phyloP scores from a whole-genome alignment of 2,329 filamentous ascomycete genomes.

The Arthrobotrys entomopaga region DNA sequence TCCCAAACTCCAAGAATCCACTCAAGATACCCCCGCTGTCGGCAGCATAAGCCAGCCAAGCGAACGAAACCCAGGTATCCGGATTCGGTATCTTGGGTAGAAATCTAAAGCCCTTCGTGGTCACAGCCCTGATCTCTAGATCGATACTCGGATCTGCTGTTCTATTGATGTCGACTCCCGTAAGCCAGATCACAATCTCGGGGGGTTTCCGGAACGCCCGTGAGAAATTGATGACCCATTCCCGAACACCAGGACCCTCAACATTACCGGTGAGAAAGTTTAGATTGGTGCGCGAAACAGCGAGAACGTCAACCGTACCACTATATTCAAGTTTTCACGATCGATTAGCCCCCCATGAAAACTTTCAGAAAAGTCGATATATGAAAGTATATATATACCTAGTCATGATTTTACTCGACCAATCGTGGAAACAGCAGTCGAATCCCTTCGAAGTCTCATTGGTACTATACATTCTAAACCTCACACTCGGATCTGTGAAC shows the following conservation, averaged over 20 bases:
- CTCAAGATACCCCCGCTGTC: conserved; percentile 37
- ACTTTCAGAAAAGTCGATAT: background rate
- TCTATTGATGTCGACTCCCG: conserved; percentile 35
- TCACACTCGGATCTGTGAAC: conserved; percentile 41
- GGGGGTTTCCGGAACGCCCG: conserved; percentile 27
- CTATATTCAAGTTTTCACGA: conserved; percentile 10
- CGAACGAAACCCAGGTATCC: conserved; percentile 48
- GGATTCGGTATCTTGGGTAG: conserved; percentile 40
- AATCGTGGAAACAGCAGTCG: conserved; percentile 52
- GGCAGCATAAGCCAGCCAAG: conserved; percentile 41
- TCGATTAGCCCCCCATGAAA: background rate
- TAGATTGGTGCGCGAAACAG: conserved; percentile 30
- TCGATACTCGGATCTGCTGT: conserved; percentile 31
- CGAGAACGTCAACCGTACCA: conserved; percentile 44
- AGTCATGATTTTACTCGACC: conserved; percentile 36
- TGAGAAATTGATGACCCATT: conserved; percentile 50
- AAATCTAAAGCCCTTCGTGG: conserved; percentile 44
- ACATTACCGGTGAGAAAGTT: conserved; percentile 43
- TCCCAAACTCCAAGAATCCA: conserved; percentile 46
- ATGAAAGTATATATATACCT: conserved; percentile 16
- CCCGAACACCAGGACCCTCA: conserved; percentile 45
- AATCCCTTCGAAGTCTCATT: conserved; percentile 44
- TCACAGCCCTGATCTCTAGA: conserved; percentile 43
- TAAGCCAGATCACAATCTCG: conserved; percentile 51
- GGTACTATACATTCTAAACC: conserved; percentile 47